These are phyloP conservation scores for Chaetomidium leptoderma DNA, from an alignment of 495 filamentous ascomycete species.

Conservation along the genomic window DNA sequence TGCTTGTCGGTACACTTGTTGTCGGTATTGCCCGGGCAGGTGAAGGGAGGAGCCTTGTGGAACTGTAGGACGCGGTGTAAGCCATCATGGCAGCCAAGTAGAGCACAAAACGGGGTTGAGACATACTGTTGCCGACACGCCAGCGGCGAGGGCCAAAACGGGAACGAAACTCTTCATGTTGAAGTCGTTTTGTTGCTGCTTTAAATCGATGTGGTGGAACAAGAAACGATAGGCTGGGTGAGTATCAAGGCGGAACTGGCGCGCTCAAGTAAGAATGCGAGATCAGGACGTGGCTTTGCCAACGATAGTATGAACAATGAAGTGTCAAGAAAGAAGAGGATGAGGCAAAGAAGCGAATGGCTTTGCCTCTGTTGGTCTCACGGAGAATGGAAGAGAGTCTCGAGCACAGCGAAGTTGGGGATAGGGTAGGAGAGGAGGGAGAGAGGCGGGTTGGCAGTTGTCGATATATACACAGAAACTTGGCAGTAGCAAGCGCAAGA, in stretches of 20 bases:
- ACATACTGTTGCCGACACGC: conserved; percentile 55
- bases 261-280: conserved; percentile 14
- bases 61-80: conserved; percentile 41
- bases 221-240: conserved; percentile 18
- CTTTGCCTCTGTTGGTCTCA: conserved; percentile 44
- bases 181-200: conserved; percentile 11
- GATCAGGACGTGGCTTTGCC: conserved; percentile 4
- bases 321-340: conserved; percentile 31
- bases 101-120: not conserved
- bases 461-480: conserved; percentile 12
- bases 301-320: conserved; percentile 28
- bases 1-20: conserved; percentile 70
- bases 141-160: conserved; percentile 53
- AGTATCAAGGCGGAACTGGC: conserved; percentile 21
- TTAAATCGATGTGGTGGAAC: conserved; percentile 15
- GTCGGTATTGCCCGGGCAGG: conserved; percentile 66
- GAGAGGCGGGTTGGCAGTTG: conserved; percentile 5
- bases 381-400: conserved; percentile 36
- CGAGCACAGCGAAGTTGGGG: conserved; percentile 22
- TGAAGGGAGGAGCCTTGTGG: conserved; percentile 56
- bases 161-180: conserved; percentile 50
- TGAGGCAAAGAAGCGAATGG: conserved; percentile 55
- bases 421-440: conserved; percentile 24
- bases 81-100: not conserved
- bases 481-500: not conserved